Evolutionary conservation across 2,329 filamentous ascomycete species (phyloP).

Genomic region (Beauveria varroae): DNA sequence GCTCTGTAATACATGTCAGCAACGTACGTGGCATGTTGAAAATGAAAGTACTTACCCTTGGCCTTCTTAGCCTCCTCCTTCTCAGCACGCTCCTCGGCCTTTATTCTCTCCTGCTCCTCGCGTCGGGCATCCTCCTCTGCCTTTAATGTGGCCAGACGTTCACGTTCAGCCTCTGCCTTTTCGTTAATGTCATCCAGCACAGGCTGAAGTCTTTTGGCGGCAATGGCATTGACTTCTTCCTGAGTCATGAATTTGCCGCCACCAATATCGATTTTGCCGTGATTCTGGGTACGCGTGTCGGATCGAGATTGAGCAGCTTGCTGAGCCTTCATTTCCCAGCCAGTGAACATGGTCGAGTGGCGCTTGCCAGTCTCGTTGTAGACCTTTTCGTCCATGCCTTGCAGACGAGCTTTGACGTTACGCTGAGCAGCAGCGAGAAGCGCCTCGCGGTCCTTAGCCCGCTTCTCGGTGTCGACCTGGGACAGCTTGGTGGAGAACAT

Average conservation of each 20-base stretch:
- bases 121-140: slow-evolving; percentile 51
- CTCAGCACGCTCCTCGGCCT: slow-evolving; percentile 43
- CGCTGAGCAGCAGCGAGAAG: slow-evolving; percentile 73
- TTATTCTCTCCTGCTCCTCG: slow-evolving; percentile 41
- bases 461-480: slow-evolving; percentile 65
- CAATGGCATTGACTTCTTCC: slow-evolving; percentile 71
- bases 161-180: slow-evolving; percentile 64
- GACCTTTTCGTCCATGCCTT: slow-evolving; percentile 75
- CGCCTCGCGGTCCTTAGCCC: slow-evolving; percentile 64
- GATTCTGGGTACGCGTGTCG: slow-evolving; percentile 48
- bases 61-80: slow-evolving; percentile 46
- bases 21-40: not conserved
- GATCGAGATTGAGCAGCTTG: slow-evolving; percentile 60
- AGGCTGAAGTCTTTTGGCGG: slow-evolving; percentile 68
- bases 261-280: slow-evolving; percentile 61
- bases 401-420: slow-evolving; percentile 74
- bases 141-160: slow-evolving; percentile 57
- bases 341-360: slow-evolving; percentile 57
- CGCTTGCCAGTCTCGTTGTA: slow-evolving; percentile 69
- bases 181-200: slow-evolving; percentile 78
- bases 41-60: slow-evolving; percentile 44
- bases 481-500: slow-evolving; percentile 61
- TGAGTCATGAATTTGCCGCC: slow-evolving; percentile 74
- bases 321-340: slow-evolving; percentile 74
- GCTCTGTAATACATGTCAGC: slow-evolving; percentile 24